These are phyloP conservation scores for Kodamaea neixiangensis DNA, from an alignment of 805 yeast genomes.

Conservation along the genomic window DNA sequence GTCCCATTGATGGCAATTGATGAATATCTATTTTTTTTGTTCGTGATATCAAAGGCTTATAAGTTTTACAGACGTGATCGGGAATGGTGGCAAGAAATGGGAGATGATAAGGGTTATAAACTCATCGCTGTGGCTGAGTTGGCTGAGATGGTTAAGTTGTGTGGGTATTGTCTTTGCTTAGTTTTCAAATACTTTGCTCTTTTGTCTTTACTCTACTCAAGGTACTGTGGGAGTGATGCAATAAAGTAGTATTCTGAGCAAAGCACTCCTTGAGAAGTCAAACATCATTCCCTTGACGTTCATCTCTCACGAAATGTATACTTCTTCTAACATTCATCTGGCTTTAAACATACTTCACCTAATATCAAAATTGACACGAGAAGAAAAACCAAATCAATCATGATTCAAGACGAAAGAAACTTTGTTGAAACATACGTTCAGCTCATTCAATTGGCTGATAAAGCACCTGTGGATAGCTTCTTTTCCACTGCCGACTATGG, in stretches of 20 bases:
- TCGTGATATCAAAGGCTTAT: background rate
- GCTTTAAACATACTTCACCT: background rate
- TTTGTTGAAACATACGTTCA: conserved; percentile 53
- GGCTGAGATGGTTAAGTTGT: too few species aligned
- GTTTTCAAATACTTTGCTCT: too few species aligned
- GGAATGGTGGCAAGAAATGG: background rate
- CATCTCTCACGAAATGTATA: too few species aligned
- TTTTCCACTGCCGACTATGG: conserved; percentile 32
- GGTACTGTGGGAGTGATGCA: too few species aligned
- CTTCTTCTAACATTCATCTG: background rate
- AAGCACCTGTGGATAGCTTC: conserved; percentile 33
- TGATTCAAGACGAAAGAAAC: conserved; percentile 33
- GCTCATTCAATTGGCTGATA: conserved; percentile 47
- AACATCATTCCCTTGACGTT: too few species aligned
- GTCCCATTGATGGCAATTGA: conserved; percentile 30
- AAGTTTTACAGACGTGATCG: background rate
- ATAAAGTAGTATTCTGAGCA: too few species aligned
- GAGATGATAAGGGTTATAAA: too few species aligned
- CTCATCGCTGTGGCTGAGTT: too few species aligned
- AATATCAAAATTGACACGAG: background rate
- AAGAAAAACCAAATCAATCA: conserved; percentile 4
- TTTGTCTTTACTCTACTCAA: too few species aligned
- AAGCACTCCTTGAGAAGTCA: too few species aligned
- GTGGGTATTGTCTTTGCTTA: too few species aligned
- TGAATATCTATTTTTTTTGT: background rate